Evolutionary conservation across 2,329 filamentous ascomycete species (phyloP).

Genomic region (Coniochaeta pulveracea): DNA sequence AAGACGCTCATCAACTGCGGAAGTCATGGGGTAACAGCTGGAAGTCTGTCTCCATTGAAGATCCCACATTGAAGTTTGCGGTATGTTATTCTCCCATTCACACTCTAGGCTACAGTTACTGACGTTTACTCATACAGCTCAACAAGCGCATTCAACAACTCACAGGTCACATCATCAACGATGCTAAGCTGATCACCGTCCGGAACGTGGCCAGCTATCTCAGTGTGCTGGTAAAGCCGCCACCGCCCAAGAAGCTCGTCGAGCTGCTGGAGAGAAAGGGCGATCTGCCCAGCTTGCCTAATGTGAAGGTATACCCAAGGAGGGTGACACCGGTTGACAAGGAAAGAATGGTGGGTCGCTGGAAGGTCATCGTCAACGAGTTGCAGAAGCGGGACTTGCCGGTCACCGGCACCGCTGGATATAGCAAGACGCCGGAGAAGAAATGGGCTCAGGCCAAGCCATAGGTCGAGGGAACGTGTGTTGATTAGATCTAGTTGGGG

Average conservation of each 20-base stretch:
- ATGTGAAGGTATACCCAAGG: slow-evolving; percentile 56
- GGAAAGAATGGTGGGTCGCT: slow-evolving; percentile 23
- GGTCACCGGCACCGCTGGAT: slow-evolving; percentile 17
- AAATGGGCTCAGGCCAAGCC: slow-evolving; percentile 14
- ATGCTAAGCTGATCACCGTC: slow-evolving; percentile 50
- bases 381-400: slow-evolving; percentile 20
- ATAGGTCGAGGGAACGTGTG: slow-evolving; percentile 6
- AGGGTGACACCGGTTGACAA: slow-evolving; percentile 51
- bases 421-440: slow-evolving; percentile 16
- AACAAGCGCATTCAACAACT: slow-evolving; percentile 72
- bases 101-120: not conserved
- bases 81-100: slow-evolving; percentile 31
- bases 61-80: slow-evolving; percentile 57
- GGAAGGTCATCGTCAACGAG: slow-evolving; percentile 25
- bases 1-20: slow-evolving; percentile 30
- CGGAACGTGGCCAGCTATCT: slow-evolving; percentile 44
- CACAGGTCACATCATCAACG: slow-evolving; percentile 65
- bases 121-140: slow-evolving; percentile 44
- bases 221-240: slow-evolving; percentile 36
- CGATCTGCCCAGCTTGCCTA: slow-evolving; percentile 44
- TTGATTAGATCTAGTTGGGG: too few relatives aligned
- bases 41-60: slow-evolving; percentile 44
- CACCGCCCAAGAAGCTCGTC: slow-evolving; percentile 51
- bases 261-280: slow-evolving; percentile 40
- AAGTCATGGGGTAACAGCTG: slow-evolving; percentile 42